These are phyloP conservation scores for Lactifluus piperatus DNA, from an alignment of 768 basidiomycete species.

Conservation along the genomic window DNA sequence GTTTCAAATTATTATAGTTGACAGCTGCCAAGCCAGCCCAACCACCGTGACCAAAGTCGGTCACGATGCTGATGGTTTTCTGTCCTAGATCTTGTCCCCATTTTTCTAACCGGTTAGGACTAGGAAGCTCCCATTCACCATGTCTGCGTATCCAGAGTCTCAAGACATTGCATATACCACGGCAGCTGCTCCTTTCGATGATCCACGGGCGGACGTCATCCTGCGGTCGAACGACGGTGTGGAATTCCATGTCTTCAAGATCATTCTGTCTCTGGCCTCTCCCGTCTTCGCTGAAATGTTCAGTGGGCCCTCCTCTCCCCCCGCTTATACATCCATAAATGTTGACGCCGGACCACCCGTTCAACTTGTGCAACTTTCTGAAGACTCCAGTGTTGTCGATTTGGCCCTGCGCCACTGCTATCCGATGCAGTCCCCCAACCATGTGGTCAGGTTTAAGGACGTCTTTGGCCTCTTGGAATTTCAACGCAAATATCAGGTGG, in stretches of 20 bases:
- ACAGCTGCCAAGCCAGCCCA: too few relatives aligned
- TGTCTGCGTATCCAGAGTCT: too few relatives aligned
- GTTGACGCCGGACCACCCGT: too few relatives aligned
- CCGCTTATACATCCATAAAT: neutral
- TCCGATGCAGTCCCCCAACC: neutral
- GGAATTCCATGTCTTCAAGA: conserved; percentile 12
- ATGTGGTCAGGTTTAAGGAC: neutral
- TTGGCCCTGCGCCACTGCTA: conserved; percentile 11
- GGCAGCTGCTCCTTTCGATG: conserved; percentile 12
- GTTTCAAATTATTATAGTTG: too few relatives aligned
- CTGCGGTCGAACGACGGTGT: conserved; percentile 4
- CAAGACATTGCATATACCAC: too few relatives aligned
- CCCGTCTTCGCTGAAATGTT: conserved; percentile 10
- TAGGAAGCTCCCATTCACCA: too few relatives aligned
- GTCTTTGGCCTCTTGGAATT: conserved; percentile 6
- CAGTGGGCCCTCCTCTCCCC: neutral
- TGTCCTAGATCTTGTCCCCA: too few relatives aligned
- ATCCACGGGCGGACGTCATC: conserved; percentile 1
- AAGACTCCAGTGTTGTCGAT: conserved; percentile 6
- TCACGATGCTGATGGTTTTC: too few relatives aligned
- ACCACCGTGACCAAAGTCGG: too few relatives aligned
- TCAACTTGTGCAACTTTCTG: neutral
- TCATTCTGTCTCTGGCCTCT: conserved; percentile 10
- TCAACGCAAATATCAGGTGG: conserved; percentile 14
- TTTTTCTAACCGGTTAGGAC: too few relatives aligned